Conservation (phyloP, 1,284 basidiomycete genomes). For the Leccinum subspadiceum region DNA sequence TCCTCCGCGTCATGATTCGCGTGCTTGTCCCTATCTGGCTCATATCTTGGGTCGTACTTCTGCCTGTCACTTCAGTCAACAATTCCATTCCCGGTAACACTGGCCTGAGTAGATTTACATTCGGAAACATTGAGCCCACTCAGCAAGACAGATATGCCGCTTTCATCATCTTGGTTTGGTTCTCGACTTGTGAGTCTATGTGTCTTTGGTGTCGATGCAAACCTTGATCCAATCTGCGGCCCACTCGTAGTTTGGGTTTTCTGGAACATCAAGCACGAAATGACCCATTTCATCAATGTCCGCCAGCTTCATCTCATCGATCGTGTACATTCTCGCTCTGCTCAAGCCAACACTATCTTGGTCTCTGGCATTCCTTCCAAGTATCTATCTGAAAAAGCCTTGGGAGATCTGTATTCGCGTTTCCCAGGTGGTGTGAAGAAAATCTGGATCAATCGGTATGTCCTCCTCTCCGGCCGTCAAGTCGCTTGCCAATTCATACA, state of each 20-base stretch:
- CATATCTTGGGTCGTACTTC: conserved; percentile 66
- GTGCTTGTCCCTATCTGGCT: conserved; percentile 84
- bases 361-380: conserved; percentile 86
- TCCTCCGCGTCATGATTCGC: conserved; percentile 78
- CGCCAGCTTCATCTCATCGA: conserved; percentile 87
- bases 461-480: background rate
- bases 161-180: conserved; percentile 70
- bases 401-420: conserved; percentile 67
- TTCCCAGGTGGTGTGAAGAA: conserved; percentile 82
- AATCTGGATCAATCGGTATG: conserved; percentile 84
- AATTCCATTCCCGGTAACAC: conserved; percentile 46
- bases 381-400: conserved; percentile 65
- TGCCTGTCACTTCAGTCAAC: conserved; percentile 65
- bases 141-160: conserved; percentile 67
- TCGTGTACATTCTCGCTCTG: conserved; percentile 64
- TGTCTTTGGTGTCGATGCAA: background rate
- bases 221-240: conserved; percentile 1
- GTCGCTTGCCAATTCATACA: background rate
- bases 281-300: conserved; percentile 75
- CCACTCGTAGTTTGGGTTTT: conserved; percentile 71
- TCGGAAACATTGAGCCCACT: conserved; percentile 69
- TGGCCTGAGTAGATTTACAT: conserved; percentile 76
- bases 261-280: conserved; percentile 79
- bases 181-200: conserved; percentile 67
- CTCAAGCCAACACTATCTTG: conserved; percentile 86